A percentile compares a stretch with the other conserved stretches of the same genome.
These are phyloP conservation scores for Mycena olivaceomarginata DNA, from an alignment of 768 basidiomycete genomes.

Conservation along the genomic window DNA sequence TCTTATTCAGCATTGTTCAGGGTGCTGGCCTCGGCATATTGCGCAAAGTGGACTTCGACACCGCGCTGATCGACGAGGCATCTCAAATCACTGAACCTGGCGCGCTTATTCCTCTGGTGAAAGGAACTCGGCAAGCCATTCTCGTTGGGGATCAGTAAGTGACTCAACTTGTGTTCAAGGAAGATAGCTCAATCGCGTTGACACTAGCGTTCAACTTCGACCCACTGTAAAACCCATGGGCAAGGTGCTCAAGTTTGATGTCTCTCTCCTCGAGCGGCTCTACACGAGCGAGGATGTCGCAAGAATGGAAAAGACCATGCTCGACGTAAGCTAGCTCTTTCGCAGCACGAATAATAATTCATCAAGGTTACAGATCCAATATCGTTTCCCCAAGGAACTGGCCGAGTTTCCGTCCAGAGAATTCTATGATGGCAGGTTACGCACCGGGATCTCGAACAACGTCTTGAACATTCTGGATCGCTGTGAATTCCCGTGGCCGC, in stretches of 20 bases:
- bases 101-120: slow-evolving; percentile 80
- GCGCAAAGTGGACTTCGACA: slow-evolving; percentile 73
- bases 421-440: slow-evolving; percentile 76
- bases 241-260: slow-evolving; percentile 72
- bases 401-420: slow-evolving; percentile 77
- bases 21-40: slow-evolving; percentile 77
- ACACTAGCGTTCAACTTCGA: slow-evolving; percentile 77
- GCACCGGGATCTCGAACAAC: slow-evolving; percentile 64
- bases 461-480: slow-evolving; percentile 59
- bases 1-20: slow-evolving; percentile 14
- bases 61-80: slow-evolving; percentile 81
- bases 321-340: slow-evolving; percentile 63
- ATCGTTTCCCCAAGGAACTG: slow-evolving; percentile 76
- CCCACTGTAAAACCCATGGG: slow-evolving; percentile 79
- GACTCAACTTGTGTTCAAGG: not conserved
- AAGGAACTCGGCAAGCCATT: slow-evolving; percentile 74
- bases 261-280: slow-evolving; percentile 78
- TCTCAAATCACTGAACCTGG: slow-evolving; percentile 83
- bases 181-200: not conserved
- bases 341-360: too few species aligned
- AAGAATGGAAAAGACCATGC: slow-evolving; percentile 74
- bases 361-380: slow-evolving; percentile 66
- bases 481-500: slow-evolving; percentile 78
- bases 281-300: slow-evolving; percentile 62
- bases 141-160: slow-evolving; percentile 84